Evolutionary conservation across 2,329 filamentous ascomycete species (phyloP).

Genomic region (Aspergillus sp.): DNA sequence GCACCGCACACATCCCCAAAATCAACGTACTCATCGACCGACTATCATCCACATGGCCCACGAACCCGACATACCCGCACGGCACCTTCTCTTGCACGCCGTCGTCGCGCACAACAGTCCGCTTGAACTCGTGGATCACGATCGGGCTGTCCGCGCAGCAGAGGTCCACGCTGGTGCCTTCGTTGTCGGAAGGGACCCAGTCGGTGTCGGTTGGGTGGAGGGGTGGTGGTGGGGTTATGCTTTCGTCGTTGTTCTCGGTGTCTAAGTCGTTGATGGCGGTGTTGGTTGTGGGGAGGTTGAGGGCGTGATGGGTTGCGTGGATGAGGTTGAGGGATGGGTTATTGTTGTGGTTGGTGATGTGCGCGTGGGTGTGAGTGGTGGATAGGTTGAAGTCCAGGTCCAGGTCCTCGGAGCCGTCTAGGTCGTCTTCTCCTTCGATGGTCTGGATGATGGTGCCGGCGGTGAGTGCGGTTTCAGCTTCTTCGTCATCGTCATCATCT

Average conservation of each 20-base stretch:
- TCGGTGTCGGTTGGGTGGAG: background rate
- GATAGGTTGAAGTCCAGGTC: background rate
- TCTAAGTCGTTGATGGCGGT: background rate
- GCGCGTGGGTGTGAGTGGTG: background rate
- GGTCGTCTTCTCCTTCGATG: too few relatives aligned
- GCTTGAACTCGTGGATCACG: constrained; percentile 10
- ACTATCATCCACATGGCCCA: constrained; percentile 14
- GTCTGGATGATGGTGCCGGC: too few relatives aligned
- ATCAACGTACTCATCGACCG: constrained; percentile 14
- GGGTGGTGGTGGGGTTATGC: background rate
- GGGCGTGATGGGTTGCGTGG: background rate
- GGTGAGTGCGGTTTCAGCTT: too few relatives aligned
- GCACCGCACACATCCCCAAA: constrained; percentile 12
- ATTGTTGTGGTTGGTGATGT: too few relatives aligned
- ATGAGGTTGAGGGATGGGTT: background rate
- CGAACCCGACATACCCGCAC: constrained; percentile 11
- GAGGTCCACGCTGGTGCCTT: background rate
- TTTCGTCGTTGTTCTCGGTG: background rate
- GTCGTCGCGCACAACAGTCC: background rate
- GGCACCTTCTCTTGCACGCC: background rate
- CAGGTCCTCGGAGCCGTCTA: too few relatives aligned
- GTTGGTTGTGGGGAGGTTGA: background rate
- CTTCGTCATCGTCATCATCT: background rate
- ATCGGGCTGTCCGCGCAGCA: constrained; percentile 7
- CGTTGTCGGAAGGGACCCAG: constrained; percentile 8